Base-by-base conservation (phyloP, 805 yeast genomes). In the Spathaspora gorwiae region DNA sequence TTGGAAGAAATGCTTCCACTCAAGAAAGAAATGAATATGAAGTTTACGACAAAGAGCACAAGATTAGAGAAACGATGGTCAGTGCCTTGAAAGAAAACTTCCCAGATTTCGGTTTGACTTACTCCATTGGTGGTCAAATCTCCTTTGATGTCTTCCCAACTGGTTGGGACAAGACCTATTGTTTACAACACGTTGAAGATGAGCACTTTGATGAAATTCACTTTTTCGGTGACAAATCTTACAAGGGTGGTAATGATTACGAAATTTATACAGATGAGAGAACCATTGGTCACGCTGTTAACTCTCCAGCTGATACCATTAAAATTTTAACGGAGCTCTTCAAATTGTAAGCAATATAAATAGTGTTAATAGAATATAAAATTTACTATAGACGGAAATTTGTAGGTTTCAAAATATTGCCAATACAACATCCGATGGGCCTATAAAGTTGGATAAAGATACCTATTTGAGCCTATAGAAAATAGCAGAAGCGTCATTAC, bases 161-260 rank as follows among this genome's bases (percentile, higher is more conserved):
- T 53, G 99, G 99, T 64, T 94, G 99, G 99, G 99, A 94, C 73
- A 94, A 94, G 81, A 94, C 99, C 51, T 94, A 92, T 77, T 88
- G 96, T 71, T 80, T 94, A 65, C 90, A 85, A 71, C 99, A 92
- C 72, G 90, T 94, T 58, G 88, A 73, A 60, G 69, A 76, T 49
- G 97, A 92, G 71, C 82, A 85, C 54, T 94, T 90, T 75, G 77
- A 82, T 61, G 78, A 81, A 58, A 89, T 94, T 60, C 98, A 94
- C 76, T 94, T 94, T 83, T 94, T 94, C 65, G 99, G 99, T 73
- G 99, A 94, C 80, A 94, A 94, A 80, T 79, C 96, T 54, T 86
- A 86, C 78, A 70, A 82, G 73, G 99, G 99, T 65, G 99, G 99
- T 75, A 94, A 94, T 73, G 99, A 94, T 75, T 94, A 84, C 73